Base-by-base conservation (phyloP, 2,329 filamentous ascomycete species). In the Dothideomycetes sp. region DNA sequence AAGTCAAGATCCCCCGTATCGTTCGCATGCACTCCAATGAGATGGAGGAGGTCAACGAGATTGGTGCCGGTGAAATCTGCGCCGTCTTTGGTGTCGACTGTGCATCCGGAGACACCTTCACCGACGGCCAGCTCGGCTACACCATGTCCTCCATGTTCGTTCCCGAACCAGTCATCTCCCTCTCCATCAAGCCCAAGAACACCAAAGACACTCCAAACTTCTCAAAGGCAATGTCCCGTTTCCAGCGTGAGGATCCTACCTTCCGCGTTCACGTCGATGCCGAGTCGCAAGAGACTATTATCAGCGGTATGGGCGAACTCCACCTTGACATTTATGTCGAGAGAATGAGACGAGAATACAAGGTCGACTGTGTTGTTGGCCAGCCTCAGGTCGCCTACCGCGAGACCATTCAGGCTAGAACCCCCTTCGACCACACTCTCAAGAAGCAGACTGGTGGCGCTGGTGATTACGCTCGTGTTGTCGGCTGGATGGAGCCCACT, bases 1-100 rank as follows among this genome's bases (percentile, higher is more conserved):
- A 89, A 70, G 82, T 98, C 58, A 88, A 93, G 64, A 81, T 98
- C 42, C 91, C 91, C 15, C 84, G 89, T 57, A 96, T 98, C 54
- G 91, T 98, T 46, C 86, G 91, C 47, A 98, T 98, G 91, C 91
- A 98, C 70, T 94, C 88, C 34, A 94, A 96, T 59, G 91, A 98
- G 58, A 94, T 98, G 89, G 91, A 98, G 62, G 91, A 98, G 57
- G 86, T 95, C 19, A 71, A 67, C 41, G 88, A 95, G 61, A 82
- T 98, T 47, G 86, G 88, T 38, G 89, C 91, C 39, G 91, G 91
- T 63, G 91, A 98, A 63, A 98, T 98, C 48, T 98, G 91, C 59
- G 91, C 91, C 45, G 91, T 98, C 43, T 98, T 98, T 57, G 91
- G 91, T 56, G 84, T 98, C 40, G 91, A 98, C 54, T 98, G 91